These are phyloP conservation scores for Trichosanthes truncata DNA, from an alignment of 306 rosid species.

Conservation along the genomic window DNA sequence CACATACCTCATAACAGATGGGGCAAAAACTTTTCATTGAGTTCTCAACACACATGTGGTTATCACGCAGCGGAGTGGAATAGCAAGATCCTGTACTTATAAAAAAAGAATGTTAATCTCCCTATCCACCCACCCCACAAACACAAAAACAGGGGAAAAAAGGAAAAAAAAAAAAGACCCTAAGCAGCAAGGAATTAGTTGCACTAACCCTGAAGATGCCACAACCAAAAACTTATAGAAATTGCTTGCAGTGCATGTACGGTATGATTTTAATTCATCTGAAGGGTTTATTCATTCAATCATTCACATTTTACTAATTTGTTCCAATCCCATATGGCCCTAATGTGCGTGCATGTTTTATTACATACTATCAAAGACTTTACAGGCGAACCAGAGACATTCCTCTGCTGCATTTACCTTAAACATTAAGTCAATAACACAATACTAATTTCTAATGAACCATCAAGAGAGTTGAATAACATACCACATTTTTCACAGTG, in stretches of 20 bases:
- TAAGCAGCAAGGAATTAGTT: background rate
- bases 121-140: background rate
- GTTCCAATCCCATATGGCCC: background rate
- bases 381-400: background rate
- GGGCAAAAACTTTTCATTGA: slow-evolving; percentile 74
- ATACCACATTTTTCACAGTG: slow-evolving; percentile 64
- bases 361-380: background rate
- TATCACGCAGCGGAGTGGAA: slow-evolving; percentile 27
- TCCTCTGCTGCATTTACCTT: background rate
- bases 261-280: background rate
- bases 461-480: slow-evolving; percentile 6
- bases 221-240: background rate
- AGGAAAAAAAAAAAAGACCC: background rate
- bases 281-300: background rate
- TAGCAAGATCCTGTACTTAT: slow-evolving; percentile 49
- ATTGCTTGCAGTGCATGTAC: background rate
- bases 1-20: slow-evolving; percentile 66
- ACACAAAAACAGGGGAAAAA: background rate
- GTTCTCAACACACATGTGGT: slow-evolving; percentile 59
- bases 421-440: background rate
- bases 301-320: background rate
- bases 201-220: background rate
- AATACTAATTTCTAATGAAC: background rate
- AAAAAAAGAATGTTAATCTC: background rate
- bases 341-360: background rate